Percentiles rank a stretch among this genome's conserved stretches.
Conservation (phyloP, 2,329 filamentous ascomycete species). For the Orbilia ellipsospora region DNA sequence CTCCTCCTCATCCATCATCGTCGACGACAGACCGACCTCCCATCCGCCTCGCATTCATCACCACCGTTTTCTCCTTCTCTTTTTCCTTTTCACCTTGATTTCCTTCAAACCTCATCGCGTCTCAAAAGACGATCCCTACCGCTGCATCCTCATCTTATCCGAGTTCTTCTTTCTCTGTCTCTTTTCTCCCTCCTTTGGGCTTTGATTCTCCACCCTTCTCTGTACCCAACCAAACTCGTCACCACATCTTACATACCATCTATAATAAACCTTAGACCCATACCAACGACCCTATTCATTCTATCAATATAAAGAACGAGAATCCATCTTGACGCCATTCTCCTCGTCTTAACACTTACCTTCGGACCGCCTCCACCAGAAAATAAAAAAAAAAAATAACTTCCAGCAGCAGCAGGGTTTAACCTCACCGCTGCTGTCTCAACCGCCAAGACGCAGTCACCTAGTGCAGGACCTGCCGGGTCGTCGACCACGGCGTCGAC, state of each 20-base stretch:
- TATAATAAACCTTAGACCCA: slow-evolving; percentile 38
- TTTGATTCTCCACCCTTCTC: slow-evolving; percentile 32
- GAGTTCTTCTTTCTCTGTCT: slow-evolving; percentile 25
- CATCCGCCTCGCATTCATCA: slow-evolving; percentile 24
- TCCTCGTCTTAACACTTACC: slow-evolving; percentile 21
- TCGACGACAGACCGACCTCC: slow-evolving; percentile 10
- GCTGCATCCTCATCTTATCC: slow-evolving; percentile 11
- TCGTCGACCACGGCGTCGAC: slow-evolving; percentile 56
- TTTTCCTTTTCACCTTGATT: background rate
- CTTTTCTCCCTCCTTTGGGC: slow-evolving; percentile 16
- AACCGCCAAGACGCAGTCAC: slow-evolving; percentile 56
- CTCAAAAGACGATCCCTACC: slow-evolving; percentile 1
- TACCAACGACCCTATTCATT: slow-evolving; percentile 11
- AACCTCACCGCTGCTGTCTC: slow-evolving; percentile 53
- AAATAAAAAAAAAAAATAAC: slow-evolving; percentile 8
- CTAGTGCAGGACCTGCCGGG: slow-evolving; percentile 55
- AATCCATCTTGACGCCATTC: slow-evolving; percentile 37
- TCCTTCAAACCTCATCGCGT: slow-evolving; percentile 13
- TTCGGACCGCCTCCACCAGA: slow-evolving; percentile 15
- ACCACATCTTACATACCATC: slow-evolving; percentile 36
- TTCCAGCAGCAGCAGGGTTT: slow-evolving; percentile 53
- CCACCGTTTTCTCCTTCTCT: slow-evolving; percentile 26
- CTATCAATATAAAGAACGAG: slow-evolving; percentile 6
- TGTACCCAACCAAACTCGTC: slow-evolving; percentile 23
- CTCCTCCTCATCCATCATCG: slow-evolving; percentile 22